Evolutionary conservation across 257 asterid species (phyloP).

Genomic region (Capsicum chinense): DNA sequence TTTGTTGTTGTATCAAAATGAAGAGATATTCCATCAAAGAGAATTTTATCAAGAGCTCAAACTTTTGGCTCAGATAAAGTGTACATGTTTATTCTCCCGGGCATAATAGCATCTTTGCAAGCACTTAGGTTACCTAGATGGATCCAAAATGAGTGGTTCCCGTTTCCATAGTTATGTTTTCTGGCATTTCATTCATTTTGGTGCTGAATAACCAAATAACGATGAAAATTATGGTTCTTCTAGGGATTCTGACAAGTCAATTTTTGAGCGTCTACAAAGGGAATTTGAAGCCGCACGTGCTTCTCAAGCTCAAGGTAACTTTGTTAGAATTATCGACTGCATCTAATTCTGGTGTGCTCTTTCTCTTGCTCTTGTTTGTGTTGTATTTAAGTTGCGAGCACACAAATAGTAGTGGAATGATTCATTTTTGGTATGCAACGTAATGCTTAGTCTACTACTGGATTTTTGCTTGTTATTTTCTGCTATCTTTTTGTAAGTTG

Average conservation of each 20-base stretch:
- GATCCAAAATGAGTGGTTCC: background rate
- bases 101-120: constrained; percentile 12
- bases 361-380: constrained; percentile 18
- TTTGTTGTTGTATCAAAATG: no score
- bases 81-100: background rate
- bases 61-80: background rate
- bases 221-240: constrained; percentile 23
- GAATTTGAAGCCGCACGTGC: constrained; percentile 91
- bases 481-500: background rate
- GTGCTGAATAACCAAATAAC: constrained; percentile 11
- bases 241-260: constrained; percentile 94
- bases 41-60: background rate
- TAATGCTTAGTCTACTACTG: background rate
- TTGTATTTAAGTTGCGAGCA: constrained; percentile 9
- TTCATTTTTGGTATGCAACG: background rate
- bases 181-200: constrained; percentile 15
- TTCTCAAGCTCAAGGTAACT: constrained; percentile 88
- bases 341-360: constrained; percentile 7
- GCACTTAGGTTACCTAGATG: background rate
- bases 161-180: background rate
- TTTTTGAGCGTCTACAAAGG: constrained; percentile 84
- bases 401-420: constrained; percentile 14
- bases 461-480: background rate
- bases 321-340: constrained; percentile 3
- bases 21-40: background rate